These are phyloP conservation scores for Chlamydomonas sphaeroides DNA, from an alignment of 139 green algal species.

Conservation along the genomic window DNA sequence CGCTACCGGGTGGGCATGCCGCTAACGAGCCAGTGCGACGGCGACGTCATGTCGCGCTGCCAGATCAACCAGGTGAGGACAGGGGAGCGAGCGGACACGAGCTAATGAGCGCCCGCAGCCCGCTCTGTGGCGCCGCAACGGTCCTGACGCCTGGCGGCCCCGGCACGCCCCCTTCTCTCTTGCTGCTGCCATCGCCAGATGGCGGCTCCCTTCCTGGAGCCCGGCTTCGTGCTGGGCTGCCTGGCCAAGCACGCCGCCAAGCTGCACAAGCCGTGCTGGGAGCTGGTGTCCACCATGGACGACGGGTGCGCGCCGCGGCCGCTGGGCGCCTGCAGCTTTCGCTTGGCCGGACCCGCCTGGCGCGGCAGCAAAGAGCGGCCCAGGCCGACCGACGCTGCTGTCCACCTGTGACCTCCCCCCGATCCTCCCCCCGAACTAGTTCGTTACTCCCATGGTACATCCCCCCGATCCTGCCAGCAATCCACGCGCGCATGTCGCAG, in stretches of 20 bases:
- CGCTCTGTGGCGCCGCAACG: too few species aligned
- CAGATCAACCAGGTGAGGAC: constrained; percentile 41
- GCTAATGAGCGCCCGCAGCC: background rate
- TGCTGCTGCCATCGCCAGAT: background rate
- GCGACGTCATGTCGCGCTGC: constrained; percentile 46
- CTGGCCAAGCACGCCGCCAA: constrained; percentile 28
- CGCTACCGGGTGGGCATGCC: constrained; percentile 53
- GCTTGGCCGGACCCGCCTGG: too few species aligned
- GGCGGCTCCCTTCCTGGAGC: constrained; percentile 38
- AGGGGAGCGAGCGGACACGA: background rate
- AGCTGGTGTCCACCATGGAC: constrained; percentile 48
- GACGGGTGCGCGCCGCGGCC: background rate
- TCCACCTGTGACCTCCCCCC: too few species aligned
- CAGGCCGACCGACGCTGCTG: background rate
- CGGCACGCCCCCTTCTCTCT: background rate
- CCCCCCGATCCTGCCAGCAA: too few species aligned
- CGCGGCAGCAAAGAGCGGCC: background rate
- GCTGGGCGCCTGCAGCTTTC: too few species aligned
- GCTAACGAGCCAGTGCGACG: constrained; percentile 48
- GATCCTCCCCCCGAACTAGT: too few species aligned
- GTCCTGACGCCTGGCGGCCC: too few species aligned
- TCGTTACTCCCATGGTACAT: too few species aligned
- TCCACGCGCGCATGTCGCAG: too few species aligned
- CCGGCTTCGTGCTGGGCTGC: constrained; percentile 44
- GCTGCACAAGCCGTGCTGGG: constrained; percentile 51